Conservation (phyloP, 441 rosid species). For the Capsella rubella region DNA sequence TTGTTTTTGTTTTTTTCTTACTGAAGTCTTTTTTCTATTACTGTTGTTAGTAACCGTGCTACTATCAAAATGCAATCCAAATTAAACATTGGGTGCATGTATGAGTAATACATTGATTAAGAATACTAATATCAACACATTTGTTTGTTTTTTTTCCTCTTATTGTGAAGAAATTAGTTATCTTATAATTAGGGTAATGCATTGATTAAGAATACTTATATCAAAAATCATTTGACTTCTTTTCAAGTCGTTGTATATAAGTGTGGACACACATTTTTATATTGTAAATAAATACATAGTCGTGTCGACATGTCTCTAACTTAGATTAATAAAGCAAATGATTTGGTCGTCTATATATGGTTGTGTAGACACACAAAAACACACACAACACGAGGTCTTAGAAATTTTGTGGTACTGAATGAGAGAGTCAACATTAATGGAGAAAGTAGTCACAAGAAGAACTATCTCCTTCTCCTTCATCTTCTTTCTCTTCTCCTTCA, state of each 20-base stretch:
- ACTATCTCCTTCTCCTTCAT: conserved; percentile 16
- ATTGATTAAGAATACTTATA: background rate
- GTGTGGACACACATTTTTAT: conserved; percentile 23
- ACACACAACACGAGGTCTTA: conserved; percentile 57
- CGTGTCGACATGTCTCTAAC: conserved; percentile 38
- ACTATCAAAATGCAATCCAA: background rate
- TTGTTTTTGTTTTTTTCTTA: no score
- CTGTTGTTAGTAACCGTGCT: background rate
- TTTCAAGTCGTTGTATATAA: conserved; percentile 16
- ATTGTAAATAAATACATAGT: conserved; percentile 29
- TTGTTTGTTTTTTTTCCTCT: background rate
- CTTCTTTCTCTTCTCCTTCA: conserved; percentile 18
- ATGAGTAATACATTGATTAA: no score
- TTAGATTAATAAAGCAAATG: conserved; percentile 26
- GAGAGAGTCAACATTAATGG: conserved; percentile 39
- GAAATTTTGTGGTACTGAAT: conserved; percentile 45
- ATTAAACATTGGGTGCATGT: background rate
- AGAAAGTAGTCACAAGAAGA: conserved; percentile 18
- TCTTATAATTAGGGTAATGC: background rate
- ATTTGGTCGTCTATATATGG: conserved; percentile 39
- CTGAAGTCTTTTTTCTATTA: background rate
- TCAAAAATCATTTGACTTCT: conserved; percentile 28
- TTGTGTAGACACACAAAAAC: background rate
- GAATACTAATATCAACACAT: no score
- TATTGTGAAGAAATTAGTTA: background rate